A percentile compares a stretch with the other conserved stretches of the same genome.
phyloP scores from a whole-genome alignment of 495 filamentous ascomycete genomes.

The Aspergillus saccharolyticus region DNA sequence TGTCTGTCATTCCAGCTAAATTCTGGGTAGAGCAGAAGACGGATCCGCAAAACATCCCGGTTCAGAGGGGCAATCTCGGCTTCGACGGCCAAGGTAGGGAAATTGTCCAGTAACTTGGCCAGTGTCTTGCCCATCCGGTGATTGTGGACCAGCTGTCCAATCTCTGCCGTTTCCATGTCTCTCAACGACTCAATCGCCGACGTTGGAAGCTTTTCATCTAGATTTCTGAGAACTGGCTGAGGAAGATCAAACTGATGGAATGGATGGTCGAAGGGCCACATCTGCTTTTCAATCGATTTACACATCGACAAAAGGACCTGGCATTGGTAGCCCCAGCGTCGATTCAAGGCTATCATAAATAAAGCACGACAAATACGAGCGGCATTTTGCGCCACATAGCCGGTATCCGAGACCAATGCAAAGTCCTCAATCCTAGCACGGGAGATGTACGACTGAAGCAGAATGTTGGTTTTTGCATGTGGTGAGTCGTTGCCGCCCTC shows the following conservation, averaged over 20 bases:
- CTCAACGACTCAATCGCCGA: conserved; percentile 73
- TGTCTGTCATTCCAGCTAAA: conserved; percentile 96
- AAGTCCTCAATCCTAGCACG: conserved; percentile 84
- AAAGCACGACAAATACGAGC: conserved; percentile 89
- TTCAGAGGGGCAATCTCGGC: conserved; percentile 94
- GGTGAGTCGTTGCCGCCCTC: conserved; percentile 69
- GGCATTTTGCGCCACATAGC: conserved; percentile 93
- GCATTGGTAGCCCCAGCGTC: conserved; percentile 92
- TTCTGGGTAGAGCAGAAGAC: conserved; percentile 77
- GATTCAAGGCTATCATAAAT: conserved; percentile 95
- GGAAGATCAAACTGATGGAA: conserved; percentile 93
- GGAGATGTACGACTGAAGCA: conserved; percentile 95
- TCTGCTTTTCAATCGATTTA: conserved; percentile 91
- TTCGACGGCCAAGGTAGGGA: conserved; percentile 85
- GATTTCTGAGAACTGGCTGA: conserved; percentile 70
- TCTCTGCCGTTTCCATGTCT: conserved; percentile 89
- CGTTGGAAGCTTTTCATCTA: conserved; percentile 69
- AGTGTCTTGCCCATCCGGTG: conserved; percentile 77
- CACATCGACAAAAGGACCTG: conserved; percentile 81
- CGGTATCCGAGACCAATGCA: conserved; percentile 81
- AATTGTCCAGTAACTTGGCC: conserved; percentile 76
- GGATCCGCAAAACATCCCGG: conserved; percentile 84
- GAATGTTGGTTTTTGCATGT: conserved; percentile 89
- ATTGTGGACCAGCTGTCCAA: conserved; percentile 90
- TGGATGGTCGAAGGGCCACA: conserved; percentile 93